These are phyloP conservation scores for Termitomyces bulborhizus DNA, from an alignment of 768 basidiomycete species.

Conservation along the genomic window DNA sequence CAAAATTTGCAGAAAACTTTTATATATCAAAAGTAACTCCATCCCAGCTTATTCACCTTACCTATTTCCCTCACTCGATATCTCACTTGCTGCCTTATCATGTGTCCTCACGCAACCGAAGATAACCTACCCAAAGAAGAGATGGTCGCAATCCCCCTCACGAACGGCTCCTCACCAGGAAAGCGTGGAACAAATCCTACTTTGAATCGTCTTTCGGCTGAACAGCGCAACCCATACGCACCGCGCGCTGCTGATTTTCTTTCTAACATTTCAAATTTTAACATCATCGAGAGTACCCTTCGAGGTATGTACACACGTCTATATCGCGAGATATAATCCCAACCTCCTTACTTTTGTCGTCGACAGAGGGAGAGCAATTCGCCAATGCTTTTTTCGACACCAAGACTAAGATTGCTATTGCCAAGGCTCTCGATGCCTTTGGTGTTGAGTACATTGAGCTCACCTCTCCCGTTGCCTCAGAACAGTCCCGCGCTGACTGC, in stretches of 20 bases:
- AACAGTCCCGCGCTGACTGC: conserved; percentile 90
- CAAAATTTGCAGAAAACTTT: conserved; percentile 15
- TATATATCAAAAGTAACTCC: conserved; percentile 10
- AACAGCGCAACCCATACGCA: conserved; percentile 72
- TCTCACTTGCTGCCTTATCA: conserved; percentile 23
- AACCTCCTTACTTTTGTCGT: conserved; percentile 7
- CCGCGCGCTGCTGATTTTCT: conserved; percentile 90
- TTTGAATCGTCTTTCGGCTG: conserved; percentile 33
- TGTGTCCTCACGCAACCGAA: conserved; percentile 60
- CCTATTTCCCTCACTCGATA: background rate
- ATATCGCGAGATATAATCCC: background rate
- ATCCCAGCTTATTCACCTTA: background rate
- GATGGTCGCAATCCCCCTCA: conserved; percentile 68
- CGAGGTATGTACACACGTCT: conserved; percentile 54
- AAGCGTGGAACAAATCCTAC: conserved; percentile 37
- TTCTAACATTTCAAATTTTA: conserved; percentile 89
- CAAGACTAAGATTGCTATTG: conserved; percentile 99
- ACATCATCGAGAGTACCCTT: conserved; percentile 95
- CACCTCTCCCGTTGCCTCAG: conserved; percentile 95
- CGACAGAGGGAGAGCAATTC: conserved; percentile 95
- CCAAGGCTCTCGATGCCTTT: conserved; percentile 95
- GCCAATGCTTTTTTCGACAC: conserved; percentile 99
- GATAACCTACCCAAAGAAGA: conserved; percentile 44
- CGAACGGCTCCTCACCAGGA: conserved; percentile 34
- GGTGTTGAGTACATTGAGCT: conserved; percentile 99